These are phyloP conservation scores for Pythium coloratum DNA, from an alignment of 352 stramenopile species.

Conservation along the genomic window DNA sequence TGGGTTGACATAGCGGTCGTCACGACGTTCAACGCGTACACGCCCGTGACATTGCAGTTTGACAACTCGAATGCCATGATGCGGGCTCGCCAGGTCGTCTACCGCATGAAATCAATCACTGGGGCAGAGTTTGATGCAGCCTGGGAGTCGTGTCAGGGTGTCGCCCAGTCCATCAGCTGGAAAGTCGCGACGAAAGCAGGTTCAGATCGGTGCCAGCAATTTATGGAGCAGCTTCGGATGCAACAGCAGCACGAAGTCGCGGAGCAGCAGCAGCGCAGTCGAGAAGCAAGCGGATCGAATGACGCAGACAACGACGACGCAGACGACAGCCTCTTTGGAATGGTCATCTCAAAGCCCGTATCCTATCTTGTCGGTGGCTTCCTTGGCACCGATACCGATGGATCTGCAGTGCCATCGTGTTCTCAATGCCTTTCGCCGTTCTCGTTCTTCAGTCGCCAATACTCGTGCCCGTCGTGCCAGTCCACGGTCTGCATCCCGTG, in stretches of 20 bases:
- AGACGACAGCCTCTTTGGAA: constrained; percentile 46
- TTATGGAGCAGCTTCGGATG: constrained; percentile 43
- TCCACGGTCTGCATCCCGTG: constrained; percentile 58
- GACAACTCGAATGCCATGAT: constrained; percentile 77
- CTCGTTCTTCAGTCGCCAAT: constrained; percentile 73
- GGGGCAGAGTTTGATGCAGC: constrained; percentile 35
- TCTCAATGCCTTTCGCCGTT: constrained; percentile 62
- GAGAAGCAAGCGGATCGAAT: constrained; percentile 27
- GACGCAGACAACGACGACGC: constrained; percentile 17
- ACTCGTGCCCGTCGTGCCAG: constrained; percentile 50
- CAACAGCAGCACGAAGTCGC: constrained; percentile 50
- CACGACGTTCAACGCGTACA: constrained; percentile 20
- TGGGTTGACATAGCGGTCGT: constrained; percentile 57
- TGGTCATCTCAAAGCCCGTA: constrained; percentile 62
- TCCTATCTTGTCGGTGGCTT: constrained; percentile 67
- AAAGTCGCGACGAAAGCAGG: constrained; percentile 49
- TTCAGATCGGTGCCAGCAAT: constrained; percentile 37
- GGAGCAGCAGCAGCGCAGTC: constrained; percentile 36
- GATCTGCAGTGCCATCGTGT: constrained; percentile 28
- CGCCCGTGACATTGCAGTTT: constrained; percentile 37
- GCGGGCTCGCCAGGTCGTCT: constrained; percentile 52
- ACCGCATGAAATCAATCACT: constrained; percentile 35
- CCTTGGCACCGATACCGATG: constrained; percentile 39
- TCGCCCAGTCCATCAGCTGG: constrained; percentile 77
- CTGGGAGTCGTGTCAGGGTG: constrained; percentile 62